A percentile compares a stretch with the other conserved stretches of the same genome.
phyloP scores from a whole-genome alignment of 2,329 filamentous ascomycete genomes.

The Diaporthe sp. region DNA sequence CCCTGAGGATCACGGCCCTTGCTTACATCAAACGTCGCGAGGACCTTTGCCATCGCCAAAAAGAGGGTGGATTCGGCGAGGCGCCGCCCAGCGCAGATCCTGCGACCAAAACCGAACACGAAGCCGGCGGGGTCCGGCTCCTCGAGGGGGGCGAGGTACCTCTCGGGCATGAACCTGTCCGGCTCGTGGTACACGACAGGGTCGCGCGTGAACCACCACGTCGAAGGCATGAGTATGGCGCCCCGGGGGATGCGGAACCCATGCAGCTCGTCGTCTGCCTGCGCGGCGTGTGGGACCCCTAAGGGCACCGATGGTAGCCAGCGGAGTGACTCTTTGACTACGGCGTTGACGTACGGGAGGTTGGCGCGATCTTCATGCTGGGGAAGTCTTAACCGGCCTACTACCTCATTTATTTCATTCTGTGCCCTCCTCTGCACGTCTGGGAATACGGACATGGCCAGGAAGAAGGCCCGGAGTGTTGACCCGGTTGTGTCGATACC shows the following conservation, averaged over 20 bases:
- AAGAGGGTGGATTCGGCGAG: constrained; percentile 14
- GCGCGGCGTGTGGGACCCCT: constrained; percentile 51
- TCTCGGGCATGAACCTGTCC: constrained; percentile 22
- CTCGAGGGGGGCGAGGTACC: constrained; percentile 31
- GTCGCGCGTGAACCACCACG: constrained; percentile 21
- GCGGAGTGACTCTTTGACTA: constrained; percentile 26
- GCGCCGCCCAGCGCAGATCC: constrained; percentile 29
- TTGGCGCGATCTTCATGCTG: background rate
- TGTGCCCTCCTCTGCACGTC: constrained; percentile 54
- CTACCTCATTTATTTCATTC: constrained; percentile 22
- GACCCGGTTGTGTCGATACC: constrained; percentile 29
- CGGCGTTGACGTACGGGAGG: constrained; percentile 33
- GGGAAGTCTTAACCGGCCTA: constrained; percentile 40
- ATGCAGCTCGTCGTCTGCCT: constrained; percentile 35
- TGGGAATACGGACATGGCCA: constrained; percentile 58
- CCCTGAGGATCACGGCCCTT: background rate
- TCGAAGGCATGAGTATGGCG: constrained; percentile 16
- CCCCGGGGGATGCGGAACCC: constrained; percentile 29
- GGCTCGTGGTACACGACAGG: constrained; percentile 33
- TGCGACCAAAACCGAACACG: constrained; percentile 32
- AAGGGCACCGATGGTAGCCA: constrained; percentile 41
- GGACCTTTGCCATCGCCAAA: background rate
- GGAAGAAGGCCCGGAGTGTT: constrained; percentile 50
- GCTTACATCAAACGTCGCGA: constrained; percentile 5
- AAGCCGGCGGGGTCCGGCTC: constrained; percentile 13